Base-by-base conservation (phyloP, 2,329 filamentous ascomycete genomes). In the Epichloe typhina region DNA sequence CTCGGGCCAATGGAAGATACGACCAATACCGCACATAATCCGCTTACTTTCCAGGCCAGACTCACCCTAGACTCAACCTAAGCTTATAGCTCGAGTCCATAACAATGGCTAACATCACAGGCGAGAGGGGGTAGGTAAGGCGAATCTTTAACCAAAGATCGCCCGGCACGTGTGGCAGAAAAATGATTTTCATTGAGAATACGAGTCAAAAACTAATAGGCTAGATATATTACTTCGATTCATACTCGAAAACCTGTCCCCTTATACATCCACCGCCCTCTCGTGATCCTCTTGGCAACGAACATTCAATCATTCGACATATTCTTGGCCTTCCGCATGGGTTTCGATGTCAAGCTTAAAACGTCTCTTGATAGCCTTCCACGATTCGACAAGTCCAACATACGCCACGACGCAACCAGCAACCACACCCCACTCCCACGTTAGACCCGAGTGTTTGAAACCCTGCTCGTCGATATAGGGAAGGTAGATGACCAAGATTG, bases 391-490 rank as follows among this genome's bases (percentile, higher is more conserved):
- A 8, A 84, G 74, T 0, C 66, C 65, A 46, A 87, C 69, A 64
- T 86, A 88, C 8, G 77, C 62, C 2, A 75, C 64, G 0, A 82
- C 72, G 36, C 72, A 76, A 17, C 77, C 72, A 44, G 76, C 70
- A 0, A 88, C 83, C 2, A 88, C 71, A 1, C 75, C 82, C 84
- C 83, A 88, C 60, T 88, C 83, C 82, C 83, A 86, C 2, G 69
- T 73, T 51, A 88, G 82, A 1, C 75, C 78, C 42, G 72, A 72
- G 61, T 88, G 84, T 65, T 85, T 83, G 68, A 87, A 87, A 2
- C 87, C 83, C 3, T 69, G 66, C 1, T 70, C 72, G 61, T 86
- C 85, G 56, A 88, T 71, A 23, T 76, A 73, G 0, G 84, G 84
- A 38, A 87, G 76, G 61, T 88, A 88, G 23, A 84, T 69, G 26